phyloP scores from a whole-genome alignment of 768 basidiomycete species.

The Leccinum variicolor region DNA sequence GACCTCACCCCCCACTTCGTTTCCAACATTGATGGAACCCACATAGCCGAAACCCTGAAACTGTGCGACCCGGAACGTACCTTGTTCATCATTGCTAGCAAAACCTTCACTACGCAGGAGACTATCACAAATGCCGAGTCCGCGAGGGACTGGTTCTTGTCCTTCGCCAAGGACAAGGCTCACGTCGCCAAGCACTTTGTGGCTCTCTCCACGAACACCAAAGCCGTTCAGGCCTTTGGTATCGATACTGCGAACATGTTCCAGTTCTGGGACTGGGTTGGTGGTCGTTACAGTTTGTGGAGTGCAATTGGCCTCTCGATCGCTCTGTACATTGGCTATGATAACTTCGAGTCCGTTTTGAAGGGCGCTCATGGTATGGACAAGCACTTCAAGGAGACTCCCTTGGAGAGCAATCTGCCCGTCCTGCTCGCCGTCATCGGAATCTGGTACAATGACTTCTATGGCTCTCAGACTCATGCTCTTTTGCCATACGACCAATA shows the following conservation, averaged over 20 bases:
- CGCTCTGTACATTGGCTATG: conserved; percentile 87
- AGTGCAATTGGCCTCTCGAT: conserved; percentile 97
- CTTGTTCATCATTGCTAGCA: conserved; percentile 96
- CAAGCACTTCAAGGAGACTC: conserved; percentile 89
- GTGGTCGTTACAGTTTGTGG: conserved; percentile 97
- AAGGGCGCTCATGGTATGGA: conserved; percentile 97
- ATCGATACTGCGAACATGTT: conserved; percentile 95
- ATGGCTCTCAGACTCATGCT: conserved; percentile 92
- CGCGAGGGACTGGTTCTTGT: conserved; percentile 93
- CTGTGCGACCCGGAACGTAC: conserved; percentile 87
- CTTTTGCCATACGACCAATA: conserved; percentile 99
- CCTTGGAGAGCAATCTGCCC: conserved; percentile 87
- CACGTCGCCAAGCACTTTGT: conserved; percentile 99
- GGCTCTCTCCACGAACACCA: conserved; percentile 94
- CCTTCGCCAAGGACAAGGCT: conserved; percentile 73
- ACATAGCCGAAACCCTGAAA: conserved; percentile 84
- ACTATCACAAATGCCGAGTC: conserved; percentile 98
- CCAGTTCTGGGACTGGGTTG: conserved; percentile 99
- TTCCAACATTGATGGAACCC: conserved; percentile 98
- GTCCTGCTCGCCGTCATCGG: conserved; percentile 87
- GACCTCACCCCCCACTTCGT: conserved; percentile 88
- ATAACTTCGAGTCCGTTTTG: conserved; percentile 88
- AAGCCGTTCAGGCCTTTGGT: conserved; percentile 90
- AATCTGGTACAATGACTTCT: conserved; percentile 99
- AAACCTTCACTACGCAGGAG: conserved; percentile 99